Evolutionary conservation across 331 rosid species (phyloP).

Genomic region (Acacia concinna): DNA sequence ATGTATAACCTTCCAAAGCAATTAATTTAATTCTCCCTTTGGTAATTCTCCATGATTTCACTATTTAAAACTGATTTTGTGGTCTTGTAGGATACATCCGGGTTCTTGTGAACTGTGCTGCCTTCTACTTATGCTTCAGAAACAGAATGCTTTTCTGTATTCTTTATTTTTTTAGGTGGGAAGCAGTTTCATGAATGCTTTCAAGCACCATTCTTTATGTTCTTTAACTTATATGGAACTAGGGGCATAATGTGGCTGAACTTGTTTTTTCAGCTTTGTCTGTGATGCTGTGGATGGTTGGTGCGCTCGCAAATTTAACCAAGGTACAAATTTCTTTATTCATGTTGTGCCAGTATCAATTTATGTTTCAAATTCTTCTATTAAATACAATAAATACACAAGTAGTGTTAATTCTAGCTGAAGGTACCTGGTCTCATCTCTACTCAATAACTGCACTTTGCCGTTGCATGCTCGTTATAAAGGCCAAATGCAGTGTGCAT

Average conservation of each 20-base stretch:
- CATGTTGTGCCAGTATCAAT: background rate
- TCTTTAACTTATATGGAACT: conserved; percentile 1
- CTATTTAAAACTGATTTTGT: conserved; percentile 19
- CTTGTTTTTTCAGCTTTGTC: conserved; percentile 65
- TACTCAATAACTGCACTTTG: background rate
- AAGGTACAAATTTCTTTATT: conserved; percentile 47
- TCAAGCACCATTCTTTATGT: conserved; percentile 17
- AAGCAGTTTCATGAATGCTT: conserved; percentile 23
- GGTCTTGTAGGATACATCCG: conserved; percentile 79
- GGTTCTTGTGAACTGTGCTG: conserved; percentile 72
- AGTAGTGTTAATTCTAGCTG: background rate
- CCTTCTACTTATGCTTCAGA: conserved; percentile 72
- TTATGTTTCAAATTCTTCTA: conserved; percentile 8
- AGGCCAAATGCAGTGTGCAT: background rate
- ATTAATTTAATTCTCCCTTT: conserved; percentile 1
- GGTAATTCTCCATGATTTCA: conserved; percentile 4
- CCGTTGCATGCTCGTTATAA: background rate
- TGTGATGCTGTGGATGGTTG: conserved; percentile 89
- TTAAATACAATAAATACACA: background rate
- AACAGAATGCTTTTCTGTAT: conserved; percentile 69
- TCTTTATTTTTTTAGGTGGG: conserved; percentile 83
- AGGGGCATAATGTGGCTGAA: conserved; percentile 32
- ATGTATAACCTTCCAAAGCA: background rate
- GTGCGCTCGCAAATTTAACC: conserved; percentile 88
- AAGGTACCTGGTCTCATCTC: background rate